Conservation (phyloP, 805 yeast species). For the Yarrowia alimentaria region DNA sequence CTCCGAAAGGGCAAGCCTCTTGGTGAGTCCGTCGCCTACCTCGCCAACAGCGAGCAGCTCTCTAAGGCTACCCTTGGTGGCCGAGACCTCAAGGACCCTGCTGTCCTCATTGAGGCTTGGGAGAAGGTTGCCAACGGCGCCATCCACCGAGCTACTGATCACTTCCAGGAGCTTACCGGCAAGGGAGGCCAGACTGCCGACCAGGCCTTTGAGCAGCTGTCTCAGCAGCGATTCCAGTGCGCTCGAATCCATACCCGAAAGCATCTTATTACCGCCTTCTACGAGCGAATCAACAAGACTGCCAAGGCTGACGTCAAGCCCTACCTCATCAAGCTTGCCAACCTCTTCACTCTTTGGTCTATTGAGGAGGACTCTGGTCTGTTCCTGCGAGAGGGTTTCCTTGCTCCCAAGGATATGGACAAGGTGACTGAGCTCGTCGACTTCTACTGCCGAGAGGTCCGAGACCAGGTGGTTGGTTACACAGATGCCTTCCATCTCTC, state of each 20-base stretch:
- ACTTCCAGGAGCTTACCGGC: conserved; percentile 16
- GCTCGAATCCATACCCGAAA: conserved; percentile 44
- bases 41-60: conserved; percentile 35
- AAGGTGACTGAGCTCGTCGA: conserved; percentile 46
- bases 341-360: conserved; percentile 61
- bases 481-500: conserved; percentile 83
- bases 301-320: conserved; percentile 47
- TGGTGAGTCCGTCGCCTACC: conserved; percentile 49
- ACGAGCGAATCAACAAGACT: conserved; percentile 39
- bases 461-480: conserved; percentile 71
- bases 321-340: conserved; percentile 54
- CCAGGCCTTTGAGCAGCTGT: conserved; percentile 43
- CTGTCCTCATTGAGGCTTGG: conserved; percentile 41
- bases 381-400: conserved; percentile 63
- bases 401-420: conserved; percentile 51
- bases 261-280: conserved; percentile 42
- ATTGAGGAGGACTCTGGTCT: conserved; percentile 70
- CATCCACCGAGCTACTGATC: conserved; percentile 39
- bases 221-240: conserved; percentile 44
- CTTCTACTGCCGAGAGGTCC: conserved; percentile 48
- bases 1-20: conserved; percentile 47
- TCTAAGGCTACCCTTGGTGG: conserved; percentile 30
- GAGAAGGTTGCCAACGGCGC: conserved; percentile 40
- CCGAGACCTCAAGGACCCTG: conserved; percentile 35
- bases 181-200: conserved; percentile 30